Base-by-base conservation (phyloP, 768 basidiomycete genomes). In the Pisolithus orientalis region DNA sequence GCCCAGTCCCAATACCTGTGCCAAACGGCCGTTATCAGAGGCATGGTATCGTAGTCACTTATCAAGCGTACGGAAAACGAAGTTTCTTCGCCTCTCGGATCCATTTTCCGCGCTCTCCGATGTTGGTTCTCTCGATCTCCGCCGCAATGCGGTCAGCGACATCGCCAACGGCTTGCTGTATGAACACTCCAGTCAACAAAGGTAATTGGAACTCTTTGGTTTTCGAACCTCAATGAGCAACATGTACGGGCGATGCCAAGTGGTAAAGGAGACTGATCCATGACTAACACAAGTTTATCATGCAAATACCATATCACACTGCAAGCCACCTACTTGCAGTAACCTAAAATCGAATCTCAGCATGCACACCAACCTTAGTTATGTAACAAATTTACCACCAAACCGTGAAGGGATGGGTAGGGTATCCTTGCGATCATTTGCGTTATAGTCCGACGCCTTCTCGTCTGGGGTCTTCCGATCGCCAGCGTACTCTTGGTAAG, bases 1-100 rank as follows among this genome's bases (percentile, higher is more conserved):
- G 58, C 65, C 64, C 65, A 67, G 49, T 67, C 63, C 63, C 65
- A 67, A 47, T 64, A 65, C 29, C 61, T 66, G 40, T 13, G 21
- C 3, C 38, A 32, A 45, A 17, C 21, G 43, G 51, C 39, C 53
- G 32, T n/a, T 46, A 39, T 13, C 32, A 34, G 9, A 13, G 34
- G 34, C 6, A 25, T 24, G 21, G 37, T 16, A n/a, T n/a, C n/a
- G 16, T 4, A 6, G n/a, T 25, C 24, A 38, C 6, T 32, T 39
- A 14, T 11, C 8, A 27, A 27, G 54, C 64, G 13, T n/a, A 61
- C 64, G 66, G 66, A 42, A 65, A 68, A 4, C 65, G 57, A 29
- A 66, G 49, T 37, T 63, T 50, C 31, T 58, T 59, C 11, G 65
- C 64, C 27, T 55, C 56, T 5, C 32, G 13, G 38, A 57, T 47